Conservation (phyloP, 2,329 filamentous ascomycete species). For the Arthrobotrys sinensis region DNA sequence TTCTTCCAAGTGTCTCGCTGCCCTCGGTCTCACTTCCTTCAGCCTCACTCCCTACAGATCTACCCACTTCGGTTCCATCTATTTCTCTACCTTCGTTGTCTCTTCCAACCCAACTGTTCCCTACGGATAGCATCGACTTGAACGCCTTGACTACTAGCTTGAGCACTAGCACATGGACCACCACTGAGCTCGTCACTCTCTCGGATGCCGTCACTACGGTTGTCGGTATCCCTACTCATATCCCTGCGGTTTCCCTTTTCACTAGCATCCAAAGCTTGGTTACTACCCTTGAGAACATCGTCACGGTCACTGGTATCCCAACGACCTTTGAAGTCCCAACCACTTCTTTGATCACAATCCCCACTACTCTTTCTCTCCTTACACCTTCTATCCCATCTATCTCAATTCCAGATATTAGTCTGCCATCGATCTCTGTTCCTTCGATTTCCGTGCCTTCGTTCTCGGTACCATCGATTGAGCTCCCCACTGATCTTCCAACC, state of each 20-base stretch:
- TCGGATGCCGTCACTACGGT: slow-evolving; percentile 31
- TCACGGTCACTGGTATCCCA: slow-evolving; percentile 38
- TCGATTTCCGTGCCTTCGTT: slow-evolving; percentile 8
- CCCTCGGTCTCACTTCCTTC: background rate
- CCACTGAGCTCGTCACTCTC: slow-evolving; percentile 30
- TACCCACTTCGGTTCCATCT: background rate
- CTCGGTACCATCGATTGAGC: background rate
- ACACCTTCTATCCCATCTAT: slow-evolving; percentile 14
- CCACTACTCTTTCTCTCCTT: slow-evolving; percentile 1
- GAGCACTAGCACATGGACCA: slow-evolving; percentile 32
- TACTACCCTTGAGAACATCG: slow-evolving; percentile 22
- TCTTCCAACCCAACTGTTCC: background rate
- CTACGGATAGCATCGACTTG: slow-evolving; percentile 4
- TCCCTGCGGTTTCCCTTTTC: slow-evolving; percentile 39
- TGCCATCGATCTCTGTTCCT: slow-evolving; percentile 5
- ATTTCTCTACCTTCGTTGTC: background rate
- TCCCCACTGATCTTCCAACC: background rate
- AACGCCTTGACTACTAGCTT: slow-evolving; percentile 24
- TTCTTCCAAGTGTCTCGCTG: background rate
- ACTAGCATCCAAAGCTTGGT: slow-evolving; percentile 39
- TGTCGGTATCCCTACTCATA: slow-evolving; percentile 48
- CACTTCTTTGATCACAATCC: slow-evolving; percentile 34
- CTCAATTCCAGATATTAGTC: background rate
- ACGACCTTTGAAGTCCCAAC: slow-evolving; percentile 20
- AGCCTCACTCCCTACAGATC: background rate